Base-by-base conservation (phyloP, 2,329 filamentous ascomycete species). In the Trichoderma asperellum region DNA sequence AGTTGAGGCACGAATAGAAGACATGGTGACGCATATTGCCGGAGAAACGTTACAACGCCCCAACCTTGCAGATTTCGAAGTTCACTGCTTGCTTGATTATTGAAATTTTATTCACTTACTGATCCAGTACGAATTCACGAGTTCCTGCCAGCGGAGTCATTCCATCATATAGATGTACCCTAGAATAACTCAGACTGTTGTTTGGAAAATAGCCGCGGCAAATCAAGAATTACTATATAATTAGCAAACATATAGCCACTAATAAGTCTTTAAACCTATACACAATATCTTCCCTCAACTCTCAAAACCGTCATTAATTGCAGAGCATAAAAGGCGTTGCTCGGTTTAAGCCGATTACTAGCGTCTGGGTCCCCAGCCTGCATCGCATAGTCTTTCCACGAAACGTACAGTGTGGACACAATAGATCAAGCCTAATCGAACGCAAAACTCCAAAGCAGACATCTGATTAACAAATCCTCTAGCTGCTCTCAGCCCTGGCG, bases 381-480 rank as follows among this genome's bases (percentile, higher is more conserved):
- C 7, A 4, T 43, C 40, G 40, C 40, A 43, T 10, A n/a, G 18
- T 43, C 40, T 43, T 43, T n/a, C 40, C 40, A 43, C 40, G n/a
- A n/a, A 7, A n/a, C 40, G 7, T 43, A 6, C 18, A 43, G 18
- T 43, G 37, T 43, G 40, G 40, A n/a, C 18, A 53, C 18, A 21
- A 11, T 7, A 49, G n/a, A 49, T 49, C 40, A 47, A 47, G 16
- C 40, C 35, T n/a, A 37, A 37, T 43, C 40, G 43, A n/a, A 47
- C 6, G n/a, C 61, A 3, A 21, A 40, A 27, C 16, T 29, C 37
- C 27, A 49, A 58, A 58, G 37, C 14, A 65, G 61, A n/a, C 52
- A 47, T 49, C 37, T 35, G 37, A 58, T 66, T 58, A 58, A 49
- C 53, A 34, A 55, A 57, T 35, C 63, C 6, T 66, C 52, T 66